These are phyloP conservation scores for Polygonum aviculare DNA, from an alignment of 148 eudicot species.

Conservation along the genomic window DNA sequence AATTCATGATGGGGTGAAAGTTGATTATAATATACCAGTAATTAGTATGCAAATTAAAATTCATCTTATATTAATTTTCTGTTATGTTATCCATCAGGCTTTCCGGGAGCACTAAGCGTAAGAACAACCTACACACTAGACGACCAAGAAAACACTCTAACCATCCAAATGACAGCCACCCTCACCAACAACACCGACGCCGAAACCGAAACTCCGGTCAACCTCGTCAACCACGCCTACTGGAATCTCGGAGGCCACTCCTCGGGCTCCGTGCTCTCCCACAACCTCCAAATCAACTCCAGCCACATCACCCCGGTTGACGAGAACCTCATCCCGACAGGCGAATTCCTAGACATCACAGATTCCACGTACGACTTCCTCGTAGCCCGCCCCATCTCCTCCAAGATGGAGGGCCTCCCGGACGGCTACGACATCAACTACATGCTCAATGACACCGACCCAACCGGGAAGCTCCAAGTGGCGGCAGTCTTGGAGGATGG, in stretches of 20 bases:
- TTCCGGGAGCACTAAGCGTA: not conserved
- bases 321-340: not conserved
- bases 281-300: not conserved
- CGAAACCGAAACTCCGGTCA: slow-evolving; percentile 1
- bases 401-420: not conserved
- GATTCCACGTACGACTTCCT: not conserved
- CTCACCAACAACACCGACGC: not conserved
- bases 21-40: too few species aligned
- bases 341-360: not conserved
- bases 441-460: not conserved
- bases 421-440: slow-evolving; percentile 12
- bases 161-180: not conserved
- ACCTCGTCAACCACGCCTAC: slow-evolving; percentile 13
- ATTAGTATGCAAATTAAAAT: too few species aligned
- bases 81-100: not conserved
- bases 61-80: too few species aligned
- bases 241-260: slow-evolving; percentile 10
- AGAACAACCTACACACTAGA: slow-evolving; percentile 2
- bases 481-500: not conserved
- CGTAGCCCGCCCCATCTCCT: not conserved
- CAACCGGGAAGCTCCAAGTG: not conserved
- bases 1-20: too few species aligned
- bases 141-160: slow-evolving; percentile 1
- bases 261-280: not conserved
- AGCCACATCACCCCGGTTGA: slow-evolving; percentile 1